These are phyloP conservation scores for Aegilops sharonensis DNA, from an alignment of 176 grass and related monocot genomes.

Conservation along the genomic window DNA sequence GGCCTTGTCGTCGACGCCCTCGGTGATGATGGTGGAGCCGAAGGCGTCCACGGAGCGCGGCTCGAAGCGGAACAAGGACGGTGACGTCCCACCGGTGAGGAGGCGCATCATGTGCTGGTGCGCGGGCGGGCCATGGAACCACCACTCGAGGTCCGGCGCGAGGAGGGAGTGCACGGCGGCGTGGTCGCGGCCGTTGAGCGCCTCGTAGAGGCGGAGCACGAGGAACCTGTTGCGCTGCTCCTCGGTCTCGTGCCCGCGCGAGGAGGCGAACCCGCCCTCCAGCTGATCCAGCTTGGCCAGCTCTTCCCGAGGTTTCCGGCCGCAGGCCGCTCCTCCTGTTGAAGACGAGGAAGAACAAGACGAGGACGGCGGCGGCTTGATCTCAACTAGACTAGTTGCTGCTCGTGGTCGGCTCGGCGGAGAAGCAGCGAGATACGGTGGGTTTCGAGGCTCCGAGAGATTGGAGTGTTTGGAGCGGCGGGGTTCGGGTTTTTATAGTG, in stretches of 20 bases:
- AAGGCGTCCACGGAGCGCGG: conserved; percentile 49
- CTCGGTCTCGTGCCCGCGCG: conserved; percentile 15
- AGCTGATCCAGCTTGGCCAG: conserved; percentile 41
- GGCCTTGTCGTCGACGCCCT: conserved; percentile 15
- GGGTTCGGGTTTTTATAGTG: background rate
- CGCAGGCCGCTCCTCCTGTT: background rate
- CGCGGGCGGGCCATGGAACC: conserved; percentile 91
- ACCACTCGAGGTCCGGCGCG: conserved; percentile 81
- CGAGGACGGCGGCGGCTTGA: background rate
- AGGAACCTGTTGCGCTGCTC: conserved; percentile 59
- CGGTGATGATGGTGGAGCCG: conserved; percentile 72
- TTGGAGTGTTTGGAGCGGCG: background rate
- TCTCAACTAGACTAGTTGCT: background rate
- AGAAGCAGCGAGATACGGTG: background rate
- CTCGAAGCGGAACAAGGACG: conserved; percentile 36
- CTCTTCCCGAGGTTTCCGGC: background rate
- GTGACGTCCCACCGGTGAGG: conserved; percentile 42
- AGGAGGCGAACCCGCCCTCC: conserved; percentile 1
- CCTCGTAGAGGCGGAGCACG: conserved; percentile 75
- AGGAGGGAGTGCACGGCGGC: conserved; percentile 58
- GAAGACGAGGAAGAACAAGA: background rate
- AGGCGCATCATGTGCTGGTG: conserved; percentile 90
- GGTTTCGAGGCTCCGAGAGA: background rate
- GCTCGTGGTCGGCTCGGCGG: background rate
- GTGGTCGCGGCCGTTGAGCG: conserved; percentile 52